These are phyloP conservation scores for Debaryomyces prosopidis DNA, from an alignment of 805 yeast genomes.

Conservation along the genomic window DNA sequence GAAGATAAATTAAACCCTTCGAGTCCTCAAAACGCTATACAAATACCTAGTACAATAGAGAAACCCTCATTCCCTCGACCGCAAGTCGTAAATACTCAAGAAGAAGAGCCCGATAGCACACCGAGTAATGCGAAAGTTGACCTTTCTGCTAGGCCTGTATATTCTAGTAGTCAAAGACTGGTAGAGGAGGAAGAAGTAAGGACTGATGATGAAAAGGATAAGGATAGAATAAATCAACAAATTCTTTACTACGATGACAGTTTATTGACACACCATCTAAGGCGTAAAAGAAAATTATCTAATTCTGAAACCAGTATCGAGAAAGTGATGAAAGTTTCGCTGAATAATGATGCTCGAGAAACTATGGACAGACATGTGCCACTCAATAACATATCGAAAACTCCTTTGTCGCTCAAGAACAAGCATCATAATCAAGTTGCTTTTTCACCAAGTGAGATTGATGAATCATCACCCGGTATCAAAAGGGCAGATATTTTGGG, in stretches of 20 bases:
- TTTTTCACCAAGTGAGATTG: constrained; percentile 17
- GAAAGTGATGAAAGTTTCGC: neutral
- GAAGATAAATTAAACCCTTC: constrained; percentile 3
- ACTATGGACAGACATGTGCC: neutral
- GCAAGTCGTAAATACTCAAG: constrained; percentile 34
- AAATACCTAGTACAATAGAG: constrained; percentile 23
- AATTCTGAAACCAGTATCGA: neutral
- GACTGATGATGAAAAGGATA: constrained; percentile 17
- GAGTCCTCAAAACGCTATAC: constrained; percentile 9
- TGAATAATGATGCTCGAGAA: neutral
- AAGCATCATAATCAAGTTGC: neutral
- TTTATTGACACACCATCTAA: constrained; percentile 22
- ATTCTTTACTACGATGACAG: constrained; percentile 22
- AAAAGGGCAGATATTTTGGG: constrained; percentile 7
- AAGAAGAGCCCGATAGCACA: constrained; percentile 8
- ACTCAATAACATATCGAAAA: neutral
- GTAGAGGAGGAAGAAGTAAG: constrained; percentile 12
- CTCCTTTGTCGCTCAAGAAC: neutral
- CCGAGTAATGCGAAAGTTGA: constrained; percentile 7
- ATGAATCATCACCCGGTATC: constrained; percentile 24
- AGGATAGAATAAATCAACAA: neutral
- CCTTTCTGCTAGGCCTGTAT: constrained; percentile 13
- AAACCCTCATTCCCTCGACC: constrained; percentile 18
- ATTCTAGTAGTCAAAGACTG: constrained; percentile 19
- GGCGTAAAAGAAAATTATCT: constrained; percentile 8